Conservation (phyloP, 306 rosid genomes). For the Abrus pulchellus region DNA sequence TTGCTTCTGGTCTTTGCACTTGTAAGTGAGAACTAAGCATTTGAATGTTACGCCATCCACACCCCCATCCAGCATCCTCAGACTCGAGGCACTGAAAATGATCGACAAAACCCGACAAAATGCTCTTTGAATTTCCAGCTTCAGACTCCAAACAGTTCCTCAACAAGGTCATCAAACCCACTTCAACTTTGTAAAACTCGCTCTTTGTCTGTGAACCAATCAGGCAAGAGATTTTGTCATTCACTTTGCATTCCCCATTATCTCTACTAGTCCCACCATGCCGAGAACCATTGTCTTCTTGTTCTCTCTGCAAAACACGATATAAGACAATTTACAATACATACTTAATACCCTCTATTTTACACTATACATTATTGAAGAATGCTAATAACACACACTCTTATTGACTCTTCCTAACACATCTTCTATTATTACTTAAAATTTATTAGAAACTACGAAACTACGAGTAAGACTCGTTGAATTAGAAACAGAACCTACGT, state of each 20-base stretch:
- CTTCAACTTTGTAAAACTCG: slow-evolving; percentile 63
- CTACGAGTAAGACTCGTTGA: too few species aligned
- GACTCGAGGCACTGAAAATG: slow-evolving; percentile 75
- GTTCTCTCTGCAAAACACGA: slow-evolving; percentile 55
- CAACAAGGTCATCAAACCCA: slow-evolving; percentile 71
- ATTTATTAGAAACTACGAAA: too few species aligned
- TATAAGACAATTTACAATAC: slow-evolving; percentile 14
- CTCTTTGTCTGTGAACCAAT: slow-evolving; percentile 66
- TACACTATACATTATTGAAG: background rate
- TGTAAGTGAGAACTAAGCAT: slow-evolving; percentile 83
- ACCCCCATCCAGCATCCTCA: slow-evolving; percentile 88
- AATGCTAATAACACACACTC: too few species aligned
- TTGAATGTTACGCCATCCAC: slow-evolving; percentile 93
- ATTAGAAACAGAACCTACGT: too few species aligned
- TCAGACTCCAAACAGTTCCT: slow-evolving; percentile 79
- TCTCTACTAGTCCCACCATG: slow-evolving; percentile 44
- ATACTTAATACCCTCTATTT: background rate
- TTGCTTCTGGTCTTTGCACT: slow-evolving; percentile 63
- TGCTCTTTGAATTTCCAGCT: slow-evolving; percentile 55
- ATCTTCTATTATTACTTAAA: too few species aligned
- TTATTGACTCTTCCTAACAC: too few species aligned
- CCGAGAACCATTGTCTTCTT: slow-evolving; percentile 34
- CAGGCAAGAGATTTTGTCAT: slow-evolving; percentile 61
- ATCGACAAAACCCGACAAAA: slow-evolving; percentile 74
- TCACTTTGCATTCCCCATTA: slow-evolving; percentile 45